Conservation (phyloP, 1,139 yeast species). For the Nadsonia starkeyi-henricii region DNA sequence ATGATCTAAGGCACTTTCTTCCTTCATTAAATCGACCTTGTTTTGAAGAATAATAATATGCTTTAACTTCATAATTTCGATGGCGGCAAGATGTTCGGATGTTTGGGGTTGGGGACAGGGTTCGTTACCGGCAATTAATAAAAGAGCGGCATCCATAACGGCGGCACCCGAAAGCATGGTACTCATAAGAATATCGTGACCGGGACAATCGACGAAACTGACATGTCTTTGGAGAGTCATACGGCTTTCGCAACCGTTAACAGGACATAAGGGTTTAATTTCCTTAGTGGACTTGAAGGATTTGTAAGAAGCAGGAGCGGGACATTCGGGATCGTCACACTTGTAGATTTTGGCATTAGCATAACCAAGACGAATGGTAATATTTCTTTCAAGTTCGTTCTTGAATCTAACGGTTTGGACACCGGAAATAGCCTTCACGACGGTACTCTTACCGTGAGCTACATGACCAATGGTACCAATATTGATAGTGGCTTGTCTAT, state of each 20-base stretch:
- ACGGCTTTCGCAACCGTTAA: constrained; percentile 66
- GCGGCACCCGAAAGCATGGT: constrained; percentile 99
- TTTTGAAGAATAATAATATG: constrained; percentile 94
- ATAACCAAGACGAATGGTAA: constrained; percentile 95
- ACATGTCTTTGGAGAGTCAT: constrained; percentile 89
- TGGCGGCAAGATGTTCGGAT: constrained; percentile 97
- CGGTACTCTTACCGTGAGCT: constrained; percentile 98
- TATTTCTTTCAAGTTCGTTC: constrained; percentile 96
- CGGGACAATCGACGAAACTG: constrained; percentile 98
- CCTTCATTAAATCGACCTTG: constrained; percentile 97
- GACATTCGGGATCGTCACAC: constrained; percentile 76
- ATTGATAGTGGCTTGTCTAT: constrained; percentile 97
- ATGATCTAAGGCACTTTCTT: constrained; percentile 91
- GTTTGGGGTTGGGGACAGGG: constrained; percentile 99
- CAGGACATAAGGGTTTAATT: constrained; percentile 81
- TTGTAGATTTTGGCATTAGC: constrained; percentile 97
- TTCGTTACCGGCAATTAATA: constrained; percentile 96
- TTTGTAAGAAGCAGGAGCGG: constrained; percentile 89
- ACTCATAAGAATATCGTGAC: constrained; percentile 99
- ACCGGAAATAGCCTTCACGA: constrained; percentile 96
- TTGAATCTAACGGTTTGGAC: constrained; percentile 98
- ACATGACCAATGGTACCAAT: constrained; percentile 99
- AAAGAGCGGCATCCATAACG: constrained; percentile 97
- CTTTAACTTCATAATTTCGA: constrained; percentile 95
- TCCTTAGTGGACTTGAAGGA: constrained; percentile 93